Evolutionary conservation across 2,329 filamentous ascomycete genomes (phyloP), one percentile per base, ranked within the genome.

Genomic region (Epichloe glyceriae): DNA sequence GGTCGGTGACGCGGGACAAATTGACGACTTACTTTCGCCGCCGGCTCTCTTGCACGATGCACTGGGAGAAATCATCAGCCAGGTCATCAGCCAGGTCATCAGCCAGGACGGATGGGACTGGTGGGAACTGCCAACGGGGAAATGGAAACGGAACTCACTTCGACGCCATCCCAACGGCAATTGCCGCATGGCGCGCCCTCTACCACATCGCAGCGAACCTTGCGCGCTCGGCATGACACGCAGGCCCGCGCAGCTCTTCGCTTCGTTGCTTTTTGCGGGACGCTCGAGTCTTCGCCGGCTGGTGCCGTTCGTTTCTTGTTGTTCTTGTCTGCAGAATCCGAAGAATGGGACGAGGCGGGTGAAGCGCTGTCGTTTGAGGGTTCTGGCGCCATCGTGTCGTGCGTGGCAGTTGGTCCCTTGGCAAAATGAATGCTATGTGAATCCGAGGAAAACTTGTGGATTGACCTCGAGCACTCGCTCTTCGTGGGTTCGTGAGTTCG

Each of bases 131-230:
- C 2, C 26, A 30, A 0, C 26, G 3, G 26, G 26, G 26, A 19
- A 11, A 46, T 26, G 44, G 5, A 38, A 6, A 5, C 4, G 10
- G 49, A 41, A 54, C 66, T 49, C 62, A 69, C 67, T 62, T 87
- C 82, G 52, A 88, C 83, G 63, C 86, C 82, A 66, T 88, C 85
- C 71, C 86, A 79, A 56, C 86, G 76, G 70, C 88, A 94, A 67
- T 95, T 95, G 51, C 86, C 89, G 67, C 88, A 95, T 1, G 88
- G 88, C 42, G 84, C 84, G 46, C 85, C 85, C 67, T 95, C 88
- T 53, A 93, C 88, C 51, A 95, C 89, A 71, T 96, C 90, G 72
- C 90, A 96, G 52, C 90, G 81, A 41, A 96, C 90, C 67, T 96
- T 96, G 63, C 90, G 82, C 52, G 86, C 83, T 60, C 90, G 80